phyloP scores from a whole-genome alignment of 192 early-diverging fungal species.

The Coemansia sp. region DNA sequence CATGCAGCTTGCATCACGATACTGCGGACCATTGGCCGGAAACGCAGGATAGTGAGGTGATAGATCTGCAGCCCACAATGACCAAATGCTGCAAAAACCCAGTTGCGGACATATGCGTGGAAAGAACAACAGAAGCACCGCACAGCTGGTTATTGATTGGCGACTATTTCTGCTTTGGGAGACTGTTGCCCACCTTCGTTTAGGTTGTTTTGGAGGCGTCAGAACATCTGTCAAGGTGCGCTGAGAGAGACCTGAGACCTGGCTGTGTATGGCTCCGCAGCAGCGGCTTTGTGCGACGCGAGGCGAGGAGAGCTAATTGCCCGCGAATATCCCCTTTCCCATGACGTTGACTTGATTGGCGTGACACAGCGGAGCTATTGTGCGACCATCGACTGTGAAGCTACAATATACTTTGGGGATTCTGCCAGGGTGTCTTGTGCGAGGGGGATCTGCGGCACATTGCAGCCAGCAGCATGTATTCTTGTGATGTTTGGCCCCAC shows the following conservation, averaged over 20 bases:
- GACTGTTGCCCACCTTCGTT: background rate
- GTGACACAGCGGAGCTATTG: background rate
- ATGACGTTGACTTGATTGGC: background rate
- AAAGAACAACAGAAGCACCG: background rate
- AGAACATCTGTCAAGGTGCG: too few species aligned
- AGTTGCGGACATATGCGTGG: slow-evolving; percentile 4
- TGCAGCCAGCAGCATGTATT: background rate
- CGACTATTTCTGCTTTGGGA: background rate
- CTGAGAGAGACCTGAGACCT: background rate
- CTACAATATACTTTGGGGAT: background rate
- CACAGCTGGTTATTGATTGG: background rate
- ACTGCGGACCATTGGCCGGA: background rate
- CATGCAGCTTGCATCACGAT: background rate
- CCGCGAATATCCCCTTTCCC: background rate
- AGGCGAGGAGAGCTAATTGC: background rate
- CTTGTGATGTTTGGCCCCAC: background rate
- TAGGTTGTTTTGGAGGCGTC: too few species aligned
- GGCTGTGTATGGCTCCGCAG: background rate
- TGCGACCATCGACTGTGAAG: background rate
- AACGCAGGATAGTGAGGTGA: background rate
- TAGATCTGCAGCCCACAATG: background rate
- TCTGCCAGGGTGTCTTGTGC: background rate
- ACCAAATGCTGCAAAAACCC: background rate
- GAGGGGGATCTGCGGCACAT: background rate
- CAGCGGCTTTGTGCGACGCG: background rate